Evolutionary conservation across 75 land plant species (phyloP).

Genomic region (Pinus albicaulis): DNA sequence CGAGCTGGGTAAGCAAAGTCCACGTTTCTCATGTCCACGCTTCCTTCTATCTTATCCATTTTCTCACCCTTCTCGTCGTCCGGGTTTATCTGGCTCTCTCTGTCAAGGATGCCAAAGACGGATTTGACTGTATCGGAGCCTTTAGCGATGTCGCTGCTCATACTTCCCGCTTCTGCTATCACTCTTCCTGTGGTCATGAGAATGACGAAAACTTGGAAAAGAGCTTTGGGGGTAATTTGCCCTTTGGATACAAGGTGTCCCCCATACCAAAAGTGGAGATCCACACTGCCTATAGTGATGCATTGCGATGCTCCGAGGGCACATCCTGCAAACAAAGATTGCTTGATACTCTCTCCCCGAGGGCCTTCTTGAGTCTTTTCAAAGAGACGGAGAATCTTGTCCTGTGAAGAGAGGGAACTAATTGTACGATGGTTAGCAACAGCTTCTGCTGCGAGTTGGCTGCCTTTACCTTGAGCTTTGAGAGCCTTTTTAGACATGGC

Average conservation of each 20-base stretch:
- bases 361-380: conserved; percentile 45
- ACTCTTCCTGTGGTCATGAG: conserved; percentile 75
- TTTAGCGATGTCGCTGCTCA: conserved; percentile 76
- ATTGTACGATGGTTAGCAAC: conserved; percentile 76
- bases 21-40: too few relatives aligned
- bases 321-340: conserved; percentile 64
- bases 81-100: conserved; percentile 51
- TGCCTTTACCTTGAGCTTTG: conserved; percentile 53
- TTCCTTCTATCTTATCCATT: too few relatives aligned
- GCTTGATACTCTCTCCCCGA: conserved; percentile 27
- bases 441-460: conserved; percentile 77
- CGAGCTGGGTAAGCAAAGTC: too few relatives aligned
- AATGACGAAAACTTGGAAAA: conserved; percentile 73
- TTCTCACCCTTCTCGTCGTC: conserved; percentile 26
- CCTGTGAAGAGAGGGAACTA: conserved; percentile 70
- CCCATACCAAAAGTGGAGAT: conserved; percentile 82
- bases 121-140: conserved; percentile 58
- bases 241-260: conserved; percentile 47
- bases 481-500: conserved; percentile 49
- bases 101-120: conserved; percentile 63
- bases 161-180: conserved; percentile 83
- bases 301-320: conserved; percentile 55
- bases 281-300: conserved; percentile 46
- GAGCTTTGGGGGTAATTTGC: conserved; percentile 29
- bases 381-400: conserved; percentile 48